A percentile compares a stretch with the other conserved stretches of the same genome.
These are phyloP conservation scores for Colletotrichum limetticola DNA, from an alignment of 2,329 filamentous ascomycete species.

Conservation along the genomic window DNA sequence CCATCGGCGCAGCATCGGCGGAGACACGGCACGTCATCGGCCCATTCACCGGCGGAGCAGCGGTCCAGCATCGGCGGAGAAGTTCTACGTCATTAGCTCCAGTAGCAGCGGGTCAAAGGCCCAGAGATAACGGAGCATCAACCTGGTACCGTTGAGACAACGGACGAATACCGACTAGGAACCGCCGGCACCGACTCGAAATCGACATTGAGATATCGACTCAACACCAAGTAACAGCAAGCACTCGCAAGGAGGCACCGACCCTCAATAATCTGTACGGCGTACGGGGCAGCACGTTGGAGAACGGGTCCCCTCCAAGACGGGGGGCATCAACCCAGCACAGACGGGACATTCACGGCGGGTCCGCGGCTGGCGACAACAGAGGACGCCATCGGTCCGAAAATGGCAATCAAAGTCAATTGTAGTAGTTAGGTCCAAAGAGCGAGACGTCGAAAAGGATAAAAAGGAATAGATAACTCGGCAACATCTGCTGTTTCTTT, in stretches of 20 bases:
- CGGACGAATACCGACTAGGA: slow-evolving; percentile 32
- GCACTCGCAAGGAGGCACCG: background rate
- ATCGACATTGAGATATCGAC: slow-evolving; percentile 17
- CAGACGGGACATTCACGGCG: slow-evolving; percentile 27
- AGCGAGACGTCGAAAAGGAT: slow-evolving; percentile 26
- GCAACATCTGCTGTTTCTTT: background rate
- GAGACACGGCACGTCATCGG: slow-evolving; percentile 34
- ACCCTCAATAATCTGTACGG: background rate
- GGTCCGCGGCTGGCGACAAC: slow-evolving; percentile 30
- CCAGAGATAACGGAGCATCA: slow-evolving; percentile 33
- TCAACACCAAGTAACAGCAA: slow-evolving; percentile 19
- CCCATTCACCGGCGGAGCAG: slow-evolving; percentile 28
- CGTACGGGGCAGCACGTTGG: slow-evolving; percentile 3
- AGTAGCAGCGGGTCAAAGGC: slow-evolving; percentile 22
- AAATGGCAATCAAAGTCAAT: slow-evolving; percentile 16
- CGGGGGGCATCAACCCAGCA: slow-evolving; percentile 29
- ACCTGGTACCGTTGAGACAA: slow-evolving; percentile 31
- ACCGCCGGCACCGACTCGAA: slow-evolving; percentile 29
- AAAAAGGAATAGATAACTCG: slow-evolving; percentile 31
- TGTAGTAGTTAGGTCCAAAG: background rate
- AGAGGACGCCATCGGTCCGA: slow-evolving; percentile 30
- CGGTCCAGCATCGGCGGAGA: slow-evolving; percentile 31
- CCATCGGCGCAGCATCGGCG: slow-evolving; percentile 30
- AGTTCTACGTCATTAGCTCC: slow-evolving; percentile 32
- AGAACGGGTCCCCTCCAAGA: slow-evolving; percentile 10